Evolutionary conservation across 2,329 filamentous ascomycete species (phyloP).

Genomic region (Calonectria ilicicola): DNA sequence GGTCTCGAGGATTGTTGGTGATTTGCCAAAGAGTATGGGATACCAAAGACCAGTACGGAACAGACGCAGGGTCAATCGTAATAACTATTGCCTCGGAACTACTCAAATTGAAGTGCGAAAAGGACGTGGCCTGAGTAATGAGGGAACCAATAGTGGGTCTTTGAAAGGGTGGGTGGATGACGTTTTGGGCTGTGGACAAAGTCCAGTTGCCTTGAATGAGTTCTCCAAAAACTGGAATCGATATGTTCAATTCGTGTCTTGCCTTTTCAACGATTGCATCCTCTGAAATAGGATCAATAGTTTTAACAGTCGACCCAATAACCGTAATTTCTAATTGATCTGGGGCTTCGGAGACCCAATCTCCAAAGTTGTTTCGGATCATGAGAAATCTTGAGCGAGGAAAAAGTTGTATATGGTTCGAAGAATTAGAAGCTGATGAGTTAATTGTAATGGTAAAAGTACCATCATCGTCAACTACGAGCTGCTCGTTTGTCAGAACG

Average conservation of each 20-base stretch:
- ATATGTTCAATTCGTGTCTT: not conserved
- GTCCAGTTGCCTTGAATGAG: not conserved
- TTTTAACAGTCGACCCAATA: not conserved
- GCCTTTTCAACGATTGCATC: not conserved
- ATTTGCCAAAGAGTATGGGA: not conserved
- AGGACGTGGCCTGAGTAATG: not conserved
- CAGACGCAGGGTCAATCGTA: not conserved
- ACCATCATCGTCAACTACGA: not conserved
- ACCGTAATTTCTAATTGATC: not conserved
- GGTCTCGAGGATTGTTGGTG: not conserved
- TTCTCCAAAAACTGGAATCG: not conserved
- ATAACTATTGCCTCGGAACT: not conserved
- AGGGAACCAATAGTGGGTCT: not conserved
- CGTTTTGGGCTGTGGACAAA: not conserved
- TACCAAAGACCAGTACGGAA: not conserved
- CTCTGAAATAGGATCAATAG: not conserved
- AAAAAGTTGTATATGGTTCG: not conserved
- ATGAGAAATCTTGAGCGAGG: not conserved
- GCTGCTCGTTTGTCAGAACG: not conserved
- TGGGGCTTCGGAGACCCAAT: not conserved
- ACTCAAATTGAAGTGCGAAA: not conserved
- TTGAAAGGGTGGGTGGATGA: not conserved
- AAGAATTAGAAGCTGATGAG: not conserved
- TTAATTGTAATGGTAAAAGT: not conserved
- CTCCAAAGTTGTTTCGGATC: not conserved